These are phyloP conservation scores for Apiotrichum mycotoxinovorans DNA, from an alignment of 1,284 basidiomycete species.

Conservation along the genomic window DNA sequence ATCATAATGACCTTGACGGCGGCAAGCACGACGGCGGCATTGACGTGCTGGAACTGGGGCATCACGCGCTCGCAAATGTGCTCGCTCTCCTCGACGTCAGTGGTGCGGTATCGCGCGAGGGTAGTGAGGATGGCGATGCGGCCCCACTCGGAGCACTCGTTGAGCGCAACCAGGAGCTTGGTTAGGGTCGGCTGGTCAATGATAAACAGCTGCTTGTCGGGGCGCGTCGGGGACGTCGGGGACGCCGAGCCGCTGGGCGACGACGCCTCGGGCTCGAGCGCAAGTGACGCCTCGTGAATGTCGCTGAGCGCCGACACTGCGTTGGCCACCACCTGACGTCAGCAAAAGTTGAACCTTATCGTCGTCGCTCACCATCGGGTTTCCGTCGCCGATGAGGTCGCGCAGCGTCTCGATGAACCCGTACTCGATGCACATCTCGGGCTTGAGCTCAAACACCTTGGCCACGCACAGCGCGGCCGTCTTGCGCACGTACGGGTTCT, in stretches of 20 bases:
- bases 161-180: slow-evolving; percentile 90
- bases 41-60: slow-evolving; percentile 96
- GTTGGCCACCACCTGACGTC: slow-evolving; percentile 76
- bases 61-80: slow-evolving; percentile 98
- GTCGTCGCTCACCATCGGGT: slow-evolving; percentile 76
- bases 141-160: slow-evolving; percentile 99
- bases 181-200: slow-evolving; percentile 78
- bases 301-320: slow-evolving; percentile 95
- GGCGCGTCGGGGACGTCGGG: slow-evolving; percentile 55
- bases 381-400: slow-evolving; percentile 68
- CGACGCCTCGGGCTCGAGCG: slow-evolving; percentile 31
- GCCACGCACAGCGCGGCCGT: slow-evolving; percentile 93
- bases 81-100: slow-evolving; percentile 90
- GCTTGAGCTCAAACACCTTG: slow-evolving; percentile 95
- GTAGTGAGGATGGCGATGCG: slow-evolving; percentile 88
- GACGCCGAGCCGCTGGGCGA: slow-evolving; percentile 37
- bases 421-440: slow-evolving; percentile 89
- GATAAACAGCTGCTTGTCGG: slow-evolving; percentile 59
- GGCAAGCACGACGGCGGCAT: slow-evolving; percentile 88
- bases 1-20: slow-evolving; percentile 98
- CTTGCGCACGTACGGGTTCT: slow-evolving; percentile 96
- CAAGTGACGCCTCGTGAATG: slow-evolving; percentile 63
- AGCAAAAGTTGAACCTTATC: background rate
- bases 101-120: slow-evolving; percentile 73
- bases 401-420: slow-evolving; percentile 86